These are phyloP conservation scores for Acanthamoeba sp. DNA, from an alignment of 208 protist species.

Conservation along the genomic window DNA sequence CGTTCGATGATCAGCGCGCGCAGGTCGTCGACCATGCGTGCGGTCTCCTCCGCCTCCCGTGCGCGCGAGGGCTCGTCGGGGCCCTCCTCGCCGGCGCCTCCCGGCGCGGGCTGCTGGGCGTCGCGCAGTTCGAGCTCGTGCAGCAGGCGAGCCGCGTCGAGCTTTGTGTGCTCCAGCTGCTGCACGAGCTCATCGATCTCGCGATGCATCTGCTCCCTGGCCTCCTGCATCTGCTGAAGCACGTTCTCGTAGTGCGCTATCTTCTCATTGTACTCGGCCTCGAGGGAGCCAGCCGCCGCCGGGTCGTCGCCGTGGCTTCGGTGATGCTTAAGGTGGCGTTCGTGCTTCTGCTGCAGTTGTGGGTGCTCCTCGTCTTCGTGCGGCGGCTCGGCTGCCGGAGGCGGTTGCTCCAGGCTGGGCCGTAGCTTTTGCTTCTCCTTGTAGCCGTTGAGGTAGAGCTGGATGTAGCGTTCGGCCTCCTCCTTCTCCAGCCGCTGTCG, in stretches of 20 bases:
- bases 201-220: background rate
- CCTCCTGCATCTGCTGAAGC: background rate
- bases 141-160: background rate
- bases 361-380: background rate
- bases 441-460: background rate
- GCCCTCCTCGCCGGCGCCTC: background rate
- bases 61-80: background rate
- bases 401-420: too few relatives aligned
- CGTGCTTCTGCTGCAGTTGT: background rate
- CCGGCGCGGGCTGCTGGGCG: background rate
- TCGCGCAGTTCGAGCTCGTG: background rate
- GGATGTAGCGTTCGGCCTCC: background rate
- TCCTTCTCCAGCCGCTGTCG: background rate
- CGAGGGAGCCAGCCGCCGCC: background rate
- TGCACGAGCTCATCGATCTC: slow-evolving; percentile 35
- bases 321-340: background rate
- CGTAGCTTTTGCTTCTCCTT: background rate
- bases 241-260: slow-evolving; percentile 12
- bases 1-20: background rate
- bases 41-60: slow-evolving; percentile 17
- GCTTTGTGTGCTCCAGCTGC: background rate
- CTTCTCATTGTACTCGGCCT: background rate
- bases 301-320: background rate
- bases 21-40: slow-evolving; percentile 15
- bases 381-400: too few relatives aligned